phyloP scores from a whole-genome alignment of 306 rosid genomes.

The Sicyos edulis region DNA sequence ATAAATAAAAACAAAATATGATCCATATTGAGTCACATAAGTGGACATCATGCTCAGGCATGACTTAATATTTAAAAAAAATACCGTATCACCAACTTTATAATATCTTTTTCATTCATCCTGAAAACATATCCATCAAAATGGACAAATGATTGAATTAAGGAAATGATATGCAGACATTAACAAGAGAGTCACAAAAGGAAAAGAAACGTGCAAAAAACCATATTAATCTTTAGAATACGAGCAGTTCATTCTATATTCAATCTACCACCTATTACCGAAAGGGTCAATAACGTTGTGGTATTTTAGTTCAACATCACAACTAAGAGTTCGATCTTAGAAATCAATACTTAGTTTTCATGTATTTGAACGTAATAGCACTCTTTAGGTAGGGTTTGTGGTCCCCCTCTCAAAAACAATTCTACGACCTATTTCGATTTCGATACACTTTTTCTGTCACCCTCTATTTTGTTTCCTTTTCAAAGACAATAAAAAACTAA shows the following conservation, averaged over 20 bases:
- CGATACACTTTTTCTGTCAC: slow-evolving; percentile 1
- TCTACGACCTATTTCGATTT: background rate
- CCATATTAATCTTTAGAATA: background rate
- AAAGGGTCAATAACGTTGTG: too few relatives aligned
- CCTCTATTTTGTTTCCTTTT: background rate
- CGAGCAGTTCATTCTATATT: background rate
- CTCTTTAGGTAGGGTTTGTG: too few relatives aligned
- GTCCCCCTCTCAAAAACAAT: too few relatives aligned
- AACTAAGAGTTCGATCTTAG: too few relatives aligned
- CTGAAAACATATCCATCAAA: background rate
- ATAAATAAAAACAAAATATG: too few relatives aligned
- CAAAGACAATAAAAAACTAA: background rate
- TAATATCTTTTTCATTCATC: background rate
- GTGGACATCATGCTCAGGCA: too few relatives aligned
- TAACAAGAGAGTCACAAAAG: background rate
- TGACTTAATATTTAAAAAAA: too few relatives aligned
- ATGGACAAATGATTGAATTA: background rate
- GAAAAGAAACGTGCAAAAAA: background rate
- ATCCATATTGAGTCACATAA: too few relatives aligned
- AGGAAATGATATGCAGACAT: background rate
- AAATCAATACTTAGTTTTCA: too few relatives aligned
- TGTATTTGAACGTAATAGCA: too few relatives aligned
- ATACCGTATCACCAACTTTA: background rate
- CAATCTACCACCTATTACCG: background rate
- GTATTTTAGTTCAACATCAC: too few relatives aligned